Base-by-base conservation (phyloP, 1,284 basidiomycete species). In the Phellopilus nigrolimitatus region DNA sequence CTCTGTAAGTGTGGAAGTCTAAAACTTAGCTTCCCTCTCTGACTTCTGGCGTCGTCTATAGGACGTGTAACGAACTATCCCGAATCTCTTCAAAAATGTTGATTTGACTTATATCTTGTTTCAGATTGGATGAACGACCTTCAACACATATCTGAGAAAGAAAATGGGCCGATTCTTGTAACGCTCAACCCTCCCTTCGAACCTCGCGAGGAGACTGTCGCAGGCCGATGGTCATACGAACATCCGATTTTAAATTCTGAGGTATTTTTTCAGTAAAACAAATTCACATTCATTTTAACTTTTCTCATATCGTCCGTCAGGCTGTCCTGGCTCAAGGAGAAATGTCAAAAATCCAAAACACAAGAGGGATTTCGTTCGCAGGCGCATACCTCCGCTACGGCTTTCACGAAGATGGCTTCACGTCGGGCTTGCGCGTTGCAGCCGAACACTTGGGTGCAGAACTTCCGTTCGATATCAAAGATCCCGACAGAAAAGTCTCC, bases 381-480 rank as follows among this genome's bases (percentile, higher is more conserved):
- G 87, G 88, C n/a, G 90, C 88, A 4, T 92, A 86, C 74, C 75
- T 83, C 40, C 79, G 80, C 49, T 90, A 89, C 59, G 88, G 80
- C 24, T 86, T 88, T 69, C 88, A 91, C 67, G 87, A 91, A 67
- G 88, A 91, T 60, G 88, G 86, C 3, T 91, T 91, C 66, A 77
- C 84, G 0, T 80, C 79, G 1, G 80, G 82, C 2, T 63, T 84
- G 13, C 69, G 66, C 43, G 76, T 72, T 12, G 76, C 68, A 17
- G 55, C 56, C 3, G 51, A 60, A 8, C 55, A 56, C 47, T 53
- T 65, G 17, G 59, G 51, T 19, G 59, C 65, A 28, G 42, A 33
- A 5, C 51, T 56, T 7, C 62, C 63, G 1, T 74, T 69, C 50
- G 59, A 59, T 39, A 66, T 73, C 49, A 48, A 55, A 9, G 59